Evolutionary conservation across 1,284 basidiomycete species (phyloP), one percentile per base, ranked within the genome.

Genomic region (Malassezia globosa): DNA sequence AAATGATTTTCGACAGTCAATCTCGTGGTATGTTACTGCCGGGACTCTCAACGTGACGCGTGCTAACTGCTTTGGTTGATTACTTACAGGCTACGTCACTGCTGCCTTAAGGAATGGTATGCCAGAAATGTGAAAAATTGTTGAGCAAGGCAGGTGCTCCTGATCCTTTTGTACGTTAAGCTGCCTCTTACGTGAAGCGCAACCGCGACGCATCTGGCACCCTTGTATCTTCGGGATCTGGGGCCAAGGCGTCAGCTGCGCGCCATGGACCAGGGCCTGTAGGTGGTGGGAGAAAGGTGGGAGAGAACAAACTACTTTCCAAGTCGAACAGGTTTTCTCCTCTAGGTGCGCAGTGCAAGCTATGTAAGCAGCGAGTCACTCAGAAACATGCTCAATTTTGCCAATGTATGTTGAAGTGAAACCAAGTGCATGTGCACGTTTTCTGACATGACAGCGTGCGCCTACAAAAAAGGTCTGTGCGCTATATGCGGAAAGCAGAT

Each of bases 401-500:
- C 37, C 60, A 61, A 38, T 38, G 60, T 61, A 33, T 19, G 58
- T 51, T 13, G 4, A 27, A 8, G n/a, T 5, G n/a, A n/a, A n/a
- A n/a, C 41, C 33, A 19, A 21, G 11, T 24, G 22, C 33, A 36
- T 47, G 5, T 41, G 26, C 24, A 7, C 29, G n/a, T n/a, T n/a
- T n/a, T n/a, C n/a, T n/a, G n/a, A n/a, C n/a, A n/a, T n/a, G n/a
- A n/a, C 37, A 54, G 59, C 36, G 4, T 63, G 60, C 45, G 59
- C 60, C 10, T 63, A 59, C 37, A 63, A 63, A 33, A 46, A 48
- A 22, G 59, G 60, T 1, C 42, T 59, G 31, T 63, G 60, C 37
- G 50, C 54, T n/a, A 63, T 63, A 19, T 63, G 60, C 36, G 60
- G 60, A 22, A 61, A 57, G 46, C 39, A 44, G 29, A 54, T 63